phyloP scores from a whole-genome alignment of 352 stramenopile genomes.

The Phytophthora parvispora region DNA sequence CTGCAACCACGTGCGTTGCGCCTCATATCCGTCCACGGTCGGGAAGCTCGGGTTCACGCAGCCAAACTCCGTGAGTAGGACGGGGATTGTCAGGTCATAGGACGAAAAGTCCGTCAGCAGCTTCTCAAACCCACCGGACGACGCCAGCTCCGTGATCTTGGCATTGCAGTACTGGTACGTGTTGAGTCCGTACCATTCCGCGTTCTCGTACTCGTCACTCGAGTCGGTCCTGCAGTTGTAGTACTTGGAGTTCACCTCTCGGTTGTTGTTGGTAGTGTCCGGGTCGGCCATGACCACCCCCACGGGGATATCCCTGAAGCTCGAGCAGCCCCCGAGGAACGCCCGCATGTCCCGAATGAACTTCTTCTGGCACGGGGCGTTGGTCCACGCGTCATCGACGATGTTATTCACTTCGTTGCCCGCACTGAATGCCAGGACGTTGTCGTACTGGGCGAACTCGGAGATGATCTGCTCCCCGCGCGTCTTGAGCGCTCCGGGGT shows the following conservation, averaged over 20 bases:
- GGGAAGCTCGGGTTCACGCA: constrained; percentile 78
- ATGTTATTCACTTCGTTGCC: constrained; percentile 90
- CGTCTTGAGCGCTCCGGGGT: constrained; percentile 66
- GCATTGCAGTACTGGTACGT: constrained; percentile 85
- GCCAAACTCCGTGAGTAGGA: constrained; percentile 89
- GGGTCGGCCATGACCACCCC: constrained; percentile 79
- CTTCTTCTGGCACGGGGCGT: constrained; percentile 91
- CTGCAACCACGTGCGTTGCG: constrained; percentile 75
- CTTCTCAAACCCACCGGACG: constrained; percentile 67
- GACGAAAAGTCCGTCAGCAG: constrained; percentile 68
- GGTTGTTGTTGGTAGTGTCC: constrained; percentile 53
- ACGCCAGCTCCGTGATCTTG: constrained; percentile 43
- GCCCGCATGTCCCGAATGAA: constrained; percentile 88
- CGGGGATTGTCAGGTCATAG: constrained; percentile 78
- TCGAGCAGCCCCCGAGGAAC: constrained; percentile 68
- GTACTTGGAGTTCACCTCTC: constrained; percentile 81
- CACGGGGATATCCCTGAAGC: constrained; percentile 75
- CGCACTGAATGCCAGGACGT: constrained; percentile 81
- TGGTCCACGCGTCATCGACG: constrained; percentile 47
- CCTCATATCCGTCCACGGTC: constrained; percentile 74
- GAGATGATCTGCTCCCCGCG: constrained; percentile 83
- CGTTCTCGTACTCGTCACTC: constrained; percentile 76
- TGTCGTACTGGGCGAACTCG: constrained; percentile 89
- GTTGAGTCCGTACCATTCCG: constrained; percentile 92
- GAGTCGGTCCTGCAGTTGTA: constrained; percentile 88